Conservation (phyloP, 192 early-diverging fungal genomes). For the Coemansia erecta region DNA sequence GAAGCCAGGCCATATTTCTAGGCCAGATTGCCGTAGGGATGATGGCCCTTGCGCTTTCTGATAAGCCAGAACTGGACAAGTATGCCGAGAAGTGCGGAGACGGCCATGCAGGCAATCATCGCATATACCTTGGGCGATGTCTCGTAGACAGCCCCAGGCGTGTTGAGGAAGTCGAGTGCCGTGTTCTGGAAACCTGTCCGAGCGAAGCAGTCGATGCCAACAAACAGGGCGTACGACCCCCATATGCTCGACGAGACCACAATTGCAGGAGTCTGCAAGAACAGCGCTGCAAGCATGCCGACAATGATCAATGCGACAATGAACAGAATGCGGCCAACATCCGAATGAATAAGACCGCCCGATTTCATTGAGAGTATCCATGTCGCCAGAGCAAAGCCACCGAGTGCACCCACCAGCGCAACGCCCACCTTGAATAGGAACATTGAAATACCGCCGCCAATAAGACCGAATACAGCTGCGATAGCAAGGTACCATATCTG, state of each 20-base stretch:
- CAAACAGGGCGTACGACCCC: slow-evolving; percentile 75
- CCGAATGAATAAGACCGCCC: slow-evolving; percentile 62
- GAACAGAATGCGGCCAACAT: slow-evolving; percentile 67
- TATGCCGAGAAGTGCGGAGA: slow-evolving; percentile 62
- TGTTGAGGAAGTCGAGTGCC: slow-evolving; percentile 57
- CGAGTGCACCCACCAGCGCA: slow-evolving; percentile 71
- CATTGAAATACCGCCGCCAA: slow-evolving; percentile 63
- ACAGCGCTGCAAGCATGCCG: slow-evolving; percentile 64
- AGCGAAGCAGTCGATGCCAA: slow-evolving; percentile 83
- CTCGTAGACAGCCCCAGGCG: slow-evolving; percentile 50
- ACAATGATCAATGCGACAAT: slow-evolving; percentile 62
- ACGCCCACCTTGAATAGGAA: slow-evolving; percentile 74
- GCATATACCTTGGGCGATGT: slow-evolving; percentile 60
- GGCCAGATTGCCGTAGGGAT: not conserved
- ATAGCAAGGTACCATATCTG: slow-evolving; percentile 57
- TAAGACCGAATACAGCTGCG: slow-evolving; percentile 59
- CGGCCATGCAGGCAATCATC: slow-evolving; percentile 69
- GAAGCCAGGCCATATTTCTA: not conserved
- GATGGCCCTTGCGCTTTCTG: slow-evolving; percentile 22
- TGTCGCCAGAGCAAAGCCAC: slow-evolving; percentile 73
- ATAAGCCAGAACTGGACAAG: slow-evolving; percentile 64
- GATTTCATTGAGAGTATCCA: slow-evolving; percentile 66
- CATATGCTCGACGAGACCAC: slow-evolving; percentile 72
- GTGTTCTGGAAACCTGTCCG: slow-evolving; percentile 69
- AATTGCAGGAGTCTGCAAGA: slow-evolving; percentile 61